Evolutionary conservation across 176 grass and related monocot species (phyloP), one percentile per base, ranked within the genome.

Genomic region (Oryza brachyantha): DNA sequence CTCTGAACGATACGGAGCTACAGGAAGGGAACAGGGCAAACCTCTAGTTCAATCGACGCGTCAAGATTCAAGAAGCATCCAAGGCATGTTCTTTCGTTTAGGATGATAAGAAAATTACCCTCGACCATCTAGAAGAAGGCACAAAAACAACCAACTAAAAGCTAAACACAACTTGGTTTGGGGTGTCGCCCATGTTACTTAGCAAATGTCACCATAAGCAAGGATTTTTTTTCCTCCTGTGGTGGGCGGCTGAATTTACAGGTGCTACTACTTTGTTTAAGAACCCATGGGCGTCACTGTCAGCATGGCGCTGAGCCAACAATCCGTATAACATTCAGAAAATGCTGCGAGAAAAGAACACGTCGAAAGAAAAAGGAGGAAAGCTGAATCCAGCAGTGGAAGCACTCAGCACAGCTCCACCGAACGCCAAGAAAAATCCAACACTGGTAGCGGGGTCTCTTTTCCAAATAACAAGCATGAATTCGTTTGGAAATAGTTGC

Each of bases 111-210:
- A 68, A 81, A 58, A 32, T n/a, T 66, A 32, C 60, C n/a, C 11
- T 57, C 2, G 3, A 29, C 43, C 0, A 29, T 73, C 10, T 25
- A n/a, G 57, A 83, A 60, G 16, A 31, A 72, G 9, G 5, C 29
- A 48, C 31, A 74, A 25, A 84, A 27, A 83, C 5, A 37, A 8
- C 5, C 22, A 70, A 61, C 29, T 26, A 8, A 79, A 74, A 67
- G 69, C 10, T 52, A 34, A 61, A 74, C 11, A 57, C 52, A 57
- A 22, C 52, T 57, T 57, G 25, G 17, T 74, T 75, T 54, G 54
- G 39, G 54, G 14, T 88, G 76, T 5, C 81, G 38, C 43, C 64
- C 81, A 80, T 84, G 81, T 62, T 67, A 40, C 48, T 0, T 67
- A 76, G 72, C 79, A 42, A 72, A 13, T 86, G 42, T 36, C 70